Evolutionary conservation across 2,329 filamentous ascomycete species (phyloP), one percentile per base, ranked within the genome.

Genomic region (Karstenula rhodostoma): DNA sequence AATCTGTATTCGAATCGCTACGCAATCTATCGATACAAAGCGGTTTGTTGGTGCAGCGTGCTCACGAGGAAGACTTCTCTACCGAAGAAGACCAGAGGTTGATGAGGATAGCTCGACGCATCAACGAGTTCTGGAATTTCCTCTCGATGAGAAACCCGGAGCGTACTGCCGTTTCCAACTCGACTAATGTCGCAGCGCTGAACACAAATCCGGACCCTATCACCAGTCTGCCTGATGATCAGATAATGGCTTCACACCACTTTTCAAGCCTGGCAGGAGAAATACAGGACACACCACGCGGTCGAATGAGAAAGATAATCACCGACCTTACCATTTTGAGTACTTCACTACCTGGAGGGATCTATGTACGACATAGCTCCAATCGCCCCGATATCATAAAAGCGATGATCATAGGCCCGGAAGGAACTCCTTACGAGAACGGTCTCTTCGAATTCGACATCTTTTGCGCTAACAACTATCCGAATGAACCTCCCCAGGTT

Each of bases 401-500:
- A 67, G 70, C 79, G 22, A 58, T 85, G 25, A 84, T 87, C 50
- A 73, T 83, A 22, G 85, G 84, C 0, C 83, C 84, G 0, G 65
- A 66, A 4, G 81, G 73, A 15, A 86, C 83, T 7, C 84, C 85
- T 15, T 86, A 87, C 68, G 83, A 83, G 63, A 76, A 82, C 44
- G 84, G 84, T 0, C 66, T 86, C 3, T 86, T 85, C 65, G 84
- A 86, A 63, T 87, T 87, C 59, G 84, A 86, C 64, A 64, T 86
- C 33, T 80, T 79, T 35, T 84, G 82, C 52, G 68, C 71, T 8
- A 13, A 32, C 0, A 63, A 77, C 0, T 86, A 83, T 57, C 84
- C 85, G 0, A 62, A 70, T 1, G 55, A 29, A 0, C 80, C 83
- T 12, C 84, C 84, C 0, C 7, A 53, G 7, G 75, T 85, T 60